phyloP scores from a whole-genome alignment of 129 eudicot species.

The Flaveria trinervia region DNA sequence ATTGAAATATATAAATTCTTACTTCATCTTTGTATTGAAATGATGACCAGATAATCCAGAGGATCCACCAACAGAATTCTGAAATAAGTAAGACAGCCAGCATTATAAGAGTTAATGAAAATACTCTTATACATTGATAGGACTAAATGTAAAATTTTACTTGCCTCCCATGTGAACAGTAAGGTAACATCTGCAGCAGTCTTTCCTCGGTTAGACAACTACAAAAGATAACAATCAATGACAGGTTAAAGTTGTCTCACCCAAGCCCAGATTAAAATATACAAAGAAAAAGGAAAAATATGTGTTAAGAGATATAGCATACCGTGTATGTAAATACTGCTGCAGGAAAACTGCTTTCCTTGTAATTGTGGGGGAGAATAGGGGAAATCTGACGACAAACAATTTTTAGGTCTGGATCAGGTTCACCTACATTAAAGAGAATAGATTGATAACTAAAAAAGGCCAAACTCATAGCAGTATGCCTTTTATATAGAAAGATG shows the following conservation, averaged over 20 bases:
- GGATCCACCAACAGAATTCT: conserved; percentile 94
- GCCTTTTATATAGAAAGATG: not conserved
- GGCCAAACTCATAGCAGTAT: conserved; percentile 10
- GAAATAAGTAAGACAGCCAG: conserved; percentile 26
- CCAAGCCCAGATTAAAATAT: conserved; percentile 1
- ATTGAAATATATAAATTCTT: conserved; percentile 30
- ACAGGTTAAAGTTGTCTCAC: conserved; percentile 16
- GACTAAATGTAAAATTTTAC: conserved; percentile 14
- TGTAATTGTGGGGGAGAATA: conserved; percentile 84
- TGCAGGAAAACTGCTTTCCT: conserved; percentile 90
- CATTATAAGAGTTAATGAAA: conserved; percentile 9
- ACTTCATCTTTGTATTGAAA: conserved; percentile 70
- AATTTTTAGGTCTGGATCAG: conserved; percentile 80
- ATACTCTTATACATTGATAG: not conserved
- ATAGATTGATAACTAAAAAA: conserved; percentile 2
- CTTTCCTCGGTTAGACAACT: conserved; percentile 76
- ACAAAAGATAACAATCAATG: conserved; percentile 35
- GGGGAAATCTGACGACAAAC: conserved; percentile 96
- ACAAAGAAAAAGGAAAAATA: not conserved
- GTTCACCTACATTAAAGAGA: conserved; percentile 64
- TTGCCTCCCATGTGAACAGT: conserved; percentile 96
- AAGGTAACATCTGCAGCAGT: conserved; percentile 77
- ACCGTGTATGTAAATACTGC: conserved; percentile 95
- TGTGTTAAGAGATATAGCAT: conserved; percentile 20
- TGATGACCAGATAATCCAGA: conserved; percentile 86